Evolutionary conservation across 331 rosid species (phyloP), one percentile per base, ranked within the genome.

Genomic region (Malus hybrid): DNA sequence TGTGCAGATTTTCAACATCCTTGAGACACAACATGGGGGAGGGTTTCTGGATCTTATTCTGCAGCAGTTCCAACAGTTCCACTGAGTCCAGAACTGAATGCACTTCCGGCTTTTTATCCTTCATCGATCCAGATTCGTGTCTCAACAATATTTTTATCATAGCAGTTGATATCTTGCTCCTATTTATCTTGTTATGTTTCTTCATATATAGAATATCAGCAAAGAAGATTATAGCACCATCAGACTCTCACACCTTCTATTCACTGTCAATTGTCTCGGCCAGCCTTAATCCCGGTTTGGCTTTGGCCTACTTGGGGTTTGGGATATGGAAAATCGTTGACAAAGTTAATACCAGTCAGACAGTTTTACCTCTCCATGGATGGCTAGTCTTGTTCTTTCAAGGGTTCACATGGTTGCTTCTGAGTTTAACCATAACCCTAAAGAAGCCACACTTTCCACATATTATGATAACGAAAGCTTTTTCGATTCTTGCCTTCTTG

Each of bases 251-350:
- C 70, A 65, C 26, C 30, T 58, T 57, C 24, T 44, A 70, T 50
- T 14, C 68, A 16, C 8, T 68, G 5, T 39, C 52, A 44, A 70
- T 73, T 4, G 18, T 70, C 39, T 73, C 73, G 22, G 72, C 58
- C 32, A 29, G 7, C 39, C 68, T 52, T 7, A 81, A 77, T 29
- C 70, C 76, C 4, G 26, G 64, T 52, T 50, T 77, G 75, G 28
- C 73, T 77, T 67, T 77, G 79, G 82, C 78, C 19, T 77, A 77
- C 44, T 68, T 81, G 79, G 76, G 72, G 26, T 73, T 60, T 46
- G 79, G 76, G 58, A 77, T 81, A 55, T 72, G 85, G 76, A 60
- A 15, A 20, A 48, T 68, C 15, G 24, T 60, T 1, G 67, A 71
- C 71, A 60, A 72, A 50, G 33, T 72, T 42, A 66, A 42, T 42